phyloP scores from a whole-genome alignment of 768 basidiomycete genomes.

The Holtermanniella nyarrowii region DNA sequence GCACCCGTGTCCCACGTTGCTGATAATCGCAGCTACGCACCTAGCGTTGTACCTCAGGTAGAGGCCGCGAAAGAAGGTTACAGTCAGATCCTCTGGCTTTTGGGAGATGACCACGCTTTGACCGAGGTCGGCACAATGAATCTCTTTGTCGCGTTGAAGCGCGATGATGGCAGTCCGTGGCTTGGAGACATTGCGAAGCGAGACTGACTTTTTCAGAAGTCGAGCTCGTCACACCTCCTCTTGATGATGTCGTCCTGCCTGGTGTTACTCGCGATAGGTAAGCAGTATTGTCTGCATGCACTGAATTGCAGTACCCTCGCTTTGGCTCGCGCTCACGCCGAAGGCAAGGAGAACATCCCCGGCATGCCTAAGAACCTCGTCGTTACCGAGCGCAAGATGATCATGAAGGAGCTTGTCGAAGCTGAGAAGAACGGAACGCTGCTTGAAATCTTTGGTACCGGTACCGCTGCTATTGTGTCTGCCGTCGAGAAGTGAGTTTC shows the following conservation, averaged over 20 bases:
- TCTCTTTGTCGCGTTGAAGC: slow-evolving; percentile 57
- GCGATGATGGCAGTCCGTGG: slow-evolving; percentile 47
- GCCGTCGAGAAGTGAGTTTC: slow-evolving; percentile 37
- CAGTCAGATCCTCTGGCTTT: slow-evolving; percentile 67
- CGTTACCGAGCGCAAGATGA: slow-evolving; percentile 53
- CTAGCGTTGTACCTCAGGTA: slow-evolving; percentile 67
- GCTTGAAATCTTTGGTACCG: slow-evolving; percentile 73
- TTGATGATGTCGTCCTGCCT: slow-evolving; percentile 85
- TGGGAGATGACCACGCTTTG: slow-evolving; percentile 51
- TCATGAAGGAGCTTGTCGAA: slow-evolving; percentile 49
- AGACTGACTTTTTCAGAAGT: slow-evolving; percentile 44
- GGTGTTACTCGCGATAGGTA: slow-evolving; percentile 77
- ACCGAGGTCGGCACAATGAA: slow-evolving; percentile 72
- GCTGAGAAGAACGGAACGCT: slow-evolving; percentile 53
- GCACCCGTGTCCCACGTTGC: neutral
- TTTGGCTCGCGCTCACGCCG: slow-evolving; percentile 57
- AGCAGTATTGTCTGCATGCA: slow-evolving; percentile 2
- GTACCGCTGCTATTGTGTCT: slow-evolving; percentile 50
- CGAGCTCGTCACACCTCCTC: slow-evolving; percentile 77
- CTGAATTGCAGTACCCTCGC: slow-evolving; percentile 47
- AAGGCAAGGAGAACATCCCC: slow-evolving; percentile 42
- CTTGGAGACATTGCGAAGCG: neutral
- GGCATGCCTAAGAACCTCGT: slow-evolving; percentile 46
- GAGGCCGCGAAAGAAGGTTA: slow-evolving; percentile 59
- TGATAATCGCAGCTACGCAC: slow-evolving; percentile 53